phyloP scores from a whole-genome alignment of 495 filamentous ascomycete genomes.

The Entonaema liquescens region DNA sequence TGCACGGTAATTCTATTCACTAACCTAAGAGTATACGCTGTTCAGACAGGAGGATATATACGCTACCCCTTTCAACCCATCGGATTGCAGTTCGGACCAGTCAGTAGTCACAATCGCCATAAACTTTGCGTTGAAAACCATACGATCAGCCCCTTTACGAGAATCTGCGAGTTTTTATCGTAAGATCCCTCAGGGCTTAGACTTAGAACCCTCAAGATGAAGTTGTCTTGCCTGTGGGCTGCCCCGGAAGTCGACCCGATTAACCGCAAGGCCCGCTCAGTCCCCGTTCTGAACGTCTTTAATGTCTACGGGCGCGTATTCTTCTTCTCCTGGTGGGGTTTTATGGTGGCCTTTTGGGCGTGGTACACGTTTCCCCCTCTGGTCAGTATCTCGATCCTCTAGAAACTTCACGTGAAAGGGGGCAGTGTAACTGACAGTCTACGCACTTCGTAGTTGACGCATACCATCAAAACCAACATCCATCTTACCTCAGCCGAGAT shows the following conservation, averaged over 20 bases:
- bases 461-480: slow-evolving; percentile 81
- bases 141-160: neutral
- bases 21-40: slow-evolving; percentile 14
- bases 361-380: slow-evolving; percentile 90
- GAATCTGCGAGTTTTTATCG: neutral
- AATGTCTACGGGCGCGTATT: slow-evolving; percentile 86
- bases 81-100: neutral
- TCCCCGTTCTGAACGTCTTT: slow-evolving; percentile 82
- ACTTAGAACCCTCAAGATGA: slow-evolving; percentile 39
- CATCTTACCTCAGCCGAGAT: slow-evolving; percentile 74
- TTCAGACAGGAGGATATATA: slow-evolving; percentile 18
- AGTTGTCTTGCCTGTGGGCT: slow-evolving; percentile 62
- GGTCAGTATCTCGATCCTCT: slow-evolving; percentile 57
- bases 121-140: neutral
- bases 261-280: slow-evolving; percentile 80
- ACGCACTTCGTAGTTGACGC: slow-evolving; percentile 64
- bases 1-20: slow-evolving; percentile 25
- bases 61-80: slow-evolving; percentile 8
- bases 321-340: slow-evolving; percentile 94
- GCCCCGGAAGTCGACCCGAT: slow-evolving; percentile 74
- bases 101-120: neutral
- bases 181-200: neutral
- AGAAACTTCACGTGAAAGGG: neutral
- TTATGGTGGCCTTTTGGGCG: slow-evolving; percentile 94
- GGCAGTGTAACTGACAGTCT: slow-evolving; percentile 25